Conservation (phyloP, 768 basidiomycete genomes). For the Suillus tomentosus region DNA sequence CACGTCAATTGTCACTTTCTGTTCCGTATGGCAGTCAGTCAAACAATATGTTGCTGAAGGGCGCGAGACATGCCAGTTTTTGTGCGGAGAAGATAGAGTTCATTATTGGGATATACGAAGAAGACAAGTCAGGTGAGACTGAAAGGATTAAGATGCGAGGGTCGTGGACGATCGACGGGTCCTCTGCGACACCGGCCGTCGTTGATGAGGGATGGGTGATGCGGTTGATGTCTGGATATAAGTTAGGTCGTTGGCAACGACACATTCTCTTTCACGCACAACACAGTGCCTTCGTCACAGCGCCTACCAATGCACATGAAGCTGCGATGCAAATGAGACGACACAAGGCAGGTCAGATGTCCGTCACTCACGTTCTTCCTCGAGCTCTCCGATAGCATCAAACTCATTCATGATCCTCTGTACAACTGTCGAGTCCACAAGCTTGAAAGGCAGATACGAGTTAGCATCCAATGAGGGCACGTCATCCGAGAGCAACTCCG, state of each 20-base stretch:
- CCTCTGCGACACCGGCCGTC: constrained; percentile 30
- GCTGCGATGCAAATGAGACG: constrained; percentile 33
- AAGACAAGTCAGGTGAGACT: constrained; percentile 86
- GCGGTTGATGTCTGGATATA: constrained; percentile 66
- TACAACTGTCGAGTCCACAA: constrained; percentile 70
- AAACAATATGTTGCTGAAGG: background rate
- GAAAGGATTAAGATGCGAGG: constrained; percentile 78
- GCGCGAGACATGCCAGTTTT: constrained; percentile 68
- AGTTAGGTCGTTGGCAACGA: constrained; percentile 28
- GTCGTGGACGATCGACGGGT: constrained; percentile 40
- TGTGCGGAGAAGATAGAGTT: constrained; percentile 99
- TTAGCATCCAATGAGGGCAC: constrained; percentile 63
- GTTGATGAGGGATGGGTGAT: constrained; percentile 41
- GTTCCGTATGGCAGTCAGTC: constrained; percentile 1
- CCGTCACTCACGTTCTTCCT: constrained; percentile 55
- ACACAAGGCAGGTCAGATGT: constrained; percentile 11
- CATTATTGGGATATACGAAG: constrained; percentile 98
- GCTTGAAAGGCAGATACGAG: constrained; percentile 80
- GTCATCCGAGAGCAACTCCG: constrained; percentile 43
- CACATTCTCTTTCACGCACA: constrained; percentile 48
- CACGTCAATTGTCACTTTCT: constrained; percentile 98
- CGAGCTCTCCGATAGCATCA: constrained; percentile 47
- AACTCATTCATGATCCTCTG: constrained; percentile 63
- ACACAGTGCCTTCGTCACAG: constrained; percentile 90
- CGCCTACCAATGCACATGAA: constrained; percentile 79